These are phyloP conservation scores for Epicoccum sorghinum DNA, from an alignment of 2,329 filamentous ascomycete genomes.

Conservation along the genomic window DNA sequence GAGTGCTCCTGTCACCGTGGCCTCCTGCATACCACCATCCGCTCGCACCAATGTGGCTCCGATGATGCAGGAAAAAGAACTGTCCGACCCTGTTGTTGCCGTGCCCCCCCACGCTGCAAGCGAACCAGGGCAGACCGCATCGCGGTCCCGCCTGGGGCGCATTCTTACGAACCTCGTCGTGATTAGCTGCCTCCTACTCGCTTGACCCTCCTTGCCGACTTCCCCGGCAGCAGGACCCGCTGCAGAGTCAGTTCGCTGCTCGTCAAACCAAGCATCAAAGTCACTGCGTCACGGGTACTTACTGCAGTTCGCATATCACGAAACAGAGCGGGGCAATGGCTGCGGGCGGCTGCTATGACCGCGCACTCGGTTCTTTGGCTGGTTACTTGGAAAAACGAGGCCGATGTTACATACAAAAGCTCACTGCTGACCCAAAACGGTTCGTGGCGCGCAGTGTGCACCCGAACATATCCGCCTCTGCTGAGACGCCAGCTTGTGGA, in stretches of 20 bases:
- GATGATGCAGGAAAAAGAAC: conserved; percentile 39
- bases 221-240: conserved; percentile 30
- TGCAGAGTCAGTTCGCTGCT: conserved; percentile 1
- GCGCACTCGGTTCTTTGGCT: conserved; percentile 38
- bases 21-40: conserved; percentile 40
- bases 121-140: conserved; percentile 28
- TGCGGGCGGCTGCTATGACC: conserved; percentile 33
- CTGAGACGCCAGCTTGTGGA: conserved; percentile 39
- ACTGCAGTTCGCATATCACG: conserved; percentile 23
- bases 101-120: conserved; percentile 33
- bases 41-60: conserved; percentile 32
- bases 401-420: conserved; percentile 44
- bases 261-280: conserved; percentile 19
- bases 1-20: conserved; percentile 35
- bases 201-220: conserved; percentile 38
- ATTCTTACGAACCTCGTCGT: conserved; percentile 1
- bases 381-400: conserved; percentile 41
- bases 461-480: conserved; percentile 46
- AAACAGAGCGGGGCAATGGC: conserved; percentile 30
- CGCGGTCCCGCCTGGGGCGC: conserved; percentile 13
- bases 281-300: conserved; percentile 29
- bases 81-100: conserved; percentile 26
- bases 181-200: conserved; percentile 29
- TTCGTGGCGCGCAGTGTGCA: conserved; percentile 26
- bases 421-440: conserved; percentile 29